Evolutionary conservation across 345 rosid species (phyloP), one percentile per base, ranked within the genome.

Genomic region (Hypericum androsaemum): DNA sequence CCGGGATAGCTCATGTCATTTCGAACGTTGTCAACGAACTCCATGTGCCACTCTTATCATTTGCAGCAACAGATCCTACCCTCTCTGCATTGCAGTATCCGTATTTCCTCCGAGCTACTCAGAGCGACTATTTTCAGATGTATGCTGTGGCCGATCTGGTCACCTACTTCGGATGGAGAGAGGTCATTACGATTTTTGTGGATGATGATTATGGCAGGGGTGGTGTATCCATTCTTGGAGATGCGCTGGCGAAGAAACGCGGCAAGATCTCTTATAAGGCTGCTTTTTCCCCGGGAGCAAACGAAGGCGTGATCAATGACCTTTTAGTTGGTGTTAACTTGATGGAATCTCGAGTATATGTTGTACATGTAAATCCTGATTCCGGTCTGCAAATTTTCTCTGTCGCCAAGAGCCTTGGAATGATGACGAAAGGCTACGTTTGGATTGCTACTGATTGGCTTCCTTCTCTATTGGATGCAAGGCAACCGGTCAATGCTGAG

Each of bases 401-500:
- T 14, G 70, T 57, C 4, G 98, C 98, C 44, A 81, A 78, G 53
- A 63, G 64, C 54, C 82, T 82, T 55, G 78, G 79, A 10, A 90
- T 90, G 98, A 80, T 68, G 77, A 57, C 37, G 53, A 44, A 53
- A 40, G 84, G 89, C 50, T 87, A 87, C 71, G 98, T 90, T 50
- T 90, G 98, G 98, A 87, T 90, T 48, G 74, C 98, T 37, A 84
- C 96, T 12, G 96, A 87, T 72, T 90, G 98, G 95, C 96, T 90
- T 64, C 74, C 84, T 55, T 79, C 95, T 5, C 52, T 74, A 58
- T 67, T 90, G 59, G 96, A 90, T 73, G 77, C 90, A 7, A 56
- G 48, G 47, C 78, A 70, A 16, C 75, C 79, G 10, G 56, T 50
- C 17, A 76, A 71, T 43, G 6, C 69, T 15, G 67, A 72, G 40